Evolutionary conservation across 371 early-diverging fungal genomes (phyloP).

Genomic region (Dichotomocladium elegans): DNA sequence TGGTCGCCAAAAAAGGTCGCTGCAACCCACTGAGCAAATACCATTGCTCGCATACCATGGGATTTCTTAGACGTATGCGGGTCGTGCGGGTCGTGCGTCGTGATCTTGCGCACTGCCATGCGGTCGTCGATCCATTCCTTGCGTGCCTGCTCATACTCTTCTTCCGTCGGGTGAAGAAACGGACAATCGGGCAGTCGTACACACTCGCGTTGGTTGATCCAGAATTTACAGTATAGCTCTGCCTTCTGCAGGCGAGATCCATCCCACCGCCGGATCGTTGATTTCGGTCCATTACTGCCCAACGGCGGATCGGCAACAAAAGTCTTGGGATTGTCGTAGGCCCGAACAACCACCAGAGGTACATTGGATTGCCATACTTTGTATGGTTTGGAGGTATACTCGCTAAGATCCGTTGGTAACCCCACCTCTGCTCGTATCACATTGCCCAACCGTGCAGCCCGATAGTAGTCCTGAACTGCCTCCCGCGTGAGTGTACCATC

Average conservation of each 20-base stretch:
- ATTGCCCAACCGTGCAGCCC: constrained; percentile 32
- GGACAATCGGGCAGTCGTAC: constrained; percentile 30
- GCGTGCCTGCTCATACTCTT: constrained; percentile 21
- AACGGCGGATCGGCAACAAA: constrained; percentile 46
- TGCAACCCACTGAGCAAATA: constrained; percentile 52
- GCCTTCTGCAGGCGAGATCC: constrained; percentile 15
- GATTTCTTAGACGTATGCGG: constrained; percentile 53
- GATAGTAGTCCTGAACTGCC: constrained; percentile 26
- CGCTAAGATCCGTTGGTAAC: constrained; percentile 28
- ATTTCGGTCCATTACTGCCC: constrained; percentile 22
- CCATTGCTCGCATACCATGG: constrained; percentile 47
- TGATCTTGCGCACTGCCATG: constrained; percentile 19
- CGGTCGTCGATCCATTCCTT: constrained; percentile 43
- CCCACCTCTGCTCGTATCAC: constrained; percentile 26
- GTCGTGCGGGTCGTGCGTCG: constrained; percentile 44
- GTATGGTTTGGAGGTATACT: constrained; percentile 21
- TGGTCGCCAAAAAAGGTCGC: constrained; percentile 32
- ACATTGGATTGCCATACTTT: constrained; percentile 39
- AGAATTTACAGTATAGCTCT: constrained; percentile 46
- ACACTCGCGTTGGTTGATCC: constrained; percentile 54
- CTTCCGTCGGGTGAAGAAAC: constrained; percentile 43
- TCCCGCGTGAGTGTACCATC: constrained; percentile 24
- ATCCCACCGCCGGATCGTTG: constrained; percentile 5
- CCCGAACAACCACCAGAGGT: constrained; percentile 28
- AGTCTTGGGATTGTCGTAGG: constrained; percentile 18